Conservation (phyloP, 768 basidiomycete species). For the Rhodotorula paludigena region DNA sequence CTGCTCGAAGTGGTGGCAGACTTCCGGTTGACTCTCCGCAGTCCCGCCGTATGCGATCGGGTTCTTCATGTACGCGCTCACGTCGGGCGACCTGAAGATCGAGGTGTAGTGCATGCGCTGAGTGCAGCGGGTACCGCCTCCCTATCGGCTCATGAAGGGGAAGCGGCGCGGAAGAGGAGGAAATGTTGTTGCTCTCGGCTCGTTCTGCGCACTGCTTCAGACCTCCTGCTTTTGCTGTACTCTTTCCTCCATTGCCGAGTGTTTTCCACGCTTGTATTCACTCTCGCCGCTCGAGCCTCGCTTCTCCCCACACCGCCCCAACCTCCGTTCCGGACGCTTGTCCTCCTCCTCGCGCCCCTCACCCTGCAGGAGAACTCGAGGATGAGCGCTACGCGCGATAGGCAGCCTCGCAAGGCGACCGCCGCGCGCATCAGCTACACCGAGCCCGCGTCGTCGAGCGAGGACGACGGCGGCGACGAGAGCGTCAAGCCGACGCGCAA, state of each 20-base stretch:
- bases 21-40: not conserved
- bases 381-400: not conserved
- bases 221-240: too few species aligned
- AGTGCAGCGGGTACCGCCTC: not conserved
- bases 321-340: not conserved
- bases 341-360: not conserved
- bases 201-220: too few species aligned
- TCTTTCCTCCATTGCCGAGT: not conserved
- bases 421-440: not conserved
- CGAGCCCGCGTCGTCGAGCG: constrained; percentile 4
- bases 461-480: not conserved
- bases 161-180: not conserved
- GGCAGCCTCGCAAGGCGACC: not conserved
- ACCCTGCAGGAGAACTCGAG: not conserved
- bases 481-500: too few species aligned
- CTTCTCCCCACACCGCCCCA: not conserved
- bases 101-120: constrained; percentile 7
- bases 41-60: constrained; percentile 26
- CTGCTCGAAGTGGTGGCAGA: fast-evolving
- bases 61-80: constrained; percentile 20
- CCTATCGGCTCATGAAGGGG: not conserved
- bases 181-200: too few species aligned
- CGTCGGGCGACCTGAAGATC: constrained; percentile 21
- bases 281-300: not conserved
- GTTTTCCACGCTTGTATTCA: not conserved